Percentiles rank a stretch among this genome's conserved stretches.
phyloP scores from a whole-genome alignment of 1,284 basidiomycete genomes.

The Moesziomyces parantarcticus region DNA sequence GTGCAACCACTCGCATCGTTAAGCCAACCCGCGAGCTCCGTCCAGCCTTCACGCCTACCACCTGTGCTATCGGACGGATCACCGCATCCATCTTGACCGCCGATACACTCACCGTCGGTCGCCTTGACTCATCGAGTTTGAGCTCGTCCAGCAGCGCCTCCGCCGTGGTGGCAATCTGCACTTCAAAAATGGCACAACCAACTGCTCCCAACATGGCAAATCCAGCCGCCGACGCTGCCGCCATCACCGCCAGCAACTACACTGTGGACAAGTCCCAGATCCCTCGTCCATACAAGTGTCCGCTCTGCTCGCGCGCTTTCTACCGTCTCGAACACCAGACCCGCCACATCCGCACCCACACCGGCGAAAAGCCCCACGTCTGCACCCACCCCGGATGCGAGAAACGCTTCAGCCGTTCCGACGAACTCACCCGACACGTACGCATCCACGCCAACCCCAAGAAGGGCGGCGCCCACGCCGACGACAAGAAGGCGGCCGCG shows the following conservation, averaged over 20 bases:
- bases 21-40: too few species aligned
- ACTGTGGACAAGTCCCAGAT: constrained; percentile 66
- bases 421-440: constrained; percentile 95
- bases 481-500: constrained; percentile 32
- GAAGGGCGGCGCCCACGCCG: constrained; percentile 34
- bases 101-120: background rate
- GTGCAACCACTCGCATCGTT: too few species aligned
- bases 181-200: constrained; percentile 39
- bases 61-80: too few species aligned
- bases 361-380: constrained; percentile 94
- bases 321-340: constrained; percentile 75
- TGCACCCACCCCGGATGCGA: constrained; percentile 95
- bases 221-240: constrained; percentile 24
- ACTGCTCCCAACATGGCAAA: constrained; percentile 34
- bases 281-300: constrained; percentile 67
- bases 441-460: constrained; percentile 80
- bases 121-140: background rate
- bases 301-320: constrained; percentile 65
- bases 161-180: constrained; percentile 16
- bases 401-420: constrained; percentile 95
- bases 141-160: constrained; percentile 23
- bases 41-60: too few species aligned
- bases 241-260: constrained; percentile 45
- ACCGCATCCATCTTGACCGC: background rate
- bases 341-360: constrained; percentile 96